Evolutionary conservation across 306 rosid genomes (phyloP), one percentile per base, ranked within the genome.

Genomic region (Carpinus fangiana): DNA sequence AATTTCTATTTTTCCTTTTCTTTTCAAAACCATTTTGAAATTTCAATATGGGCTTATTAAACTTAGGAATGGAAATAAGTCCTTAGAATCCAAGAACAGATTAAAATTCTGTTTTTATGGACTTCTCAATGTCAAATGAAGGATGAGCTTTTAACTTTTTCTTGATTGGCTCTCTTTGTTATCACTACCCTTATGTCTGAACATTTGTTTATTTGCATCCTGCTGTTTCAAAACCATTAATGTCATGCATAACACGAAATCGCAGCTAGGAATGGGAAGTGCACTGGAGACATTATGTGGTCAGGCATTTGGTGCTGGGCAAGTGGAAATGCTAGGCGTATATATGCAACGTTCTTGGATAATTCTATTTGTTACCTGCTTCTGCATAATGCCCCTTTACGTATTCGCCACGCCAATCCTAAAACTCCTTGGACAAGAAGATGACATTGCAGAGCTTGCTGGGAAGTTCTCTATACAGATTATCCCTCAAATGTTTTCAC

Each of bases 181-280:
- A 60, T 14, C 23, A 12, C 5, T 41, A 6, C 38, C 38, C 28
- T 26, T 60, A 21, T 11, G 66, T 60, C 11, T 60, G 66, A 12
- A 60, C 16, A 26, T 60, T 21, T 60, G 23, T 21, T 1, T 23
- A 26, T 38, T 60, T 60, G 66, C 65, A 57, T 57, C 0, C 36
- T 4, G 4, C 6, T 12, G 12, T 57, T 57, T 60, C n/a, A n/a
- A 61, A 61, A 61, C 10, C 43, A 12, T 61, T 61, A 6, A 20
- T 47, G 55, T n/a, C 4, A 17, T 23, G 23, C 12, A n/a, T 69
- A 7, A 73, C 53, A 13, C 55, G 62, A 65, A 78, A 71, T 81
- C 86, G 90, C 85, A 96, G 99, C 90, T 96, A 67, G 99, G 98
- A 1, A 93, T 96, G 98, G 99, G 90, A 77, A 96, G 99, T 83